Base-by-base conservation (phyloP, 2,329 filamentous ascomycete species). In the Arthrobotrys sphaeroides region DNA sequence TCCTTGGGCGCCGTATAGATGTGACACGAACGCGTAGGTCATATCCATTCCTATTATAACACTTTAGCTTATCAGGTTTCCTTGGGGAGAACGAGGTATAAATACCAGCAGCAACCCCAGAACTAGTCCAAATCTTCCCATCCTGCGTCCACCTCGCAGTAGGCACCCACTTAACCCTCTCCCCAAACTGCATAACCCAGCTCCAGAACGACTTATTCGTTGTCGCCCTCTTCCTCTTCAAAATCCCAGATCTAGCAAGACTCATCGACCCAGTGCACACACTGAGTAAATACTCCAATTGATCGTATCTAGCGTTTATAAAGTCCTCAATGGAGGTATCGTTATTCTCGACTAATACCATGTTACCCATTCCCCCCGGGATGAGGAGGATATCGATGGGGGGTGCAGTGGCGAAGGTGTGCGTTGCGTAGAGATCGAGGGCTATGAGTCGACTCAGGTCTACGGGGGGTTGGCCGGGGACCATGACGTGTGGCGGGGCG, bases 221-320 rank as follows among this genome's bases (percentile, higher is more conserved):
- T 2, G 90, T 92, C 2, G 89, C 90, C 13, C 84, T 82, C 74
- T 83, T 84, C 0, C 88, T 87, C 73, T 91, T 85, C 28, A 92
- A 80, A 1, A 90, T 81, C 0, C 90, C 89, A 0, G 88, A 83
- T 45, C 83, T 82, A 0, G 89, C 89, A 0, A 87, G 84, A 3
- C 90, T 81, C 1, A 85, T 85, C 3, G 87, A 84, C 0, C 90
- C 90, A 1, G 89, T 92, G 81, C 90, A 92, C 0, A 92, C 85
- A 0, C 89, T 90, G 45, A 92, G 83, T 10, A 90, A 79, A 77
- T 87, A 87, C 77, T 85, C 82, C 22, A 90, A 80, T 2, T 81
- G 81, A 0, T 86, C 84, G 78, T 84, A 87, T n/a, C 81, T 79
- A 0, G 81, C 80, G 26, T 80, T 78, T 43, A 88, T 80, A 75